Base-by-base conservation (phyloP, 805 yeast species). In the Kuraishia floccosa region DNA sequence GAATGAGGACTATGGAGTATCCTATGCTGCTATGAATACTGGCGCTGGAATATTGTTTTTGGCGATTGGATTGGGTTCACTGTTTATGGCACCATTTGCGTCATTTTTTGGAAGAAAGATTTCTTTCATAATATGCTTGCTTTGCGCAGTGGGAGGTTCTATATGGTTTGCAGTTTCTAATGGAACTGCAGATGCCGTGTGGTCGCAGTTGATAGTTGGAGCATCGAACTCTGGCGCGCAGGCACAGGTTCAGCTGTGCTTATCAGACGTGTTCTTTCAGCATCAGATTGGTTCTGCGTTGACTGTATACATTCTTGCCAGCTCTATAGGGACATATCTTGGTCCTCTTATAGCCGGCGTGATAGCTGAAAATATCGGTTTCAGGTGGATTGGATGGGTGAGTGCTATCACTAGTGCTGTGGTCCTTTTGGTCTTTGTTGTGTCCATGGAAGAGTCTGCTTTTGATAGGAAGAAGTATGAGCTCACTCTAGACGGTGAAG, bases 321-420 rank as follows among this genome's bases (percentile, higher is more conserved):
- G 65, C 13, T 60, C 70, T 5, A 54, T 63, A 7, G 73, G 73
- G 13, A 62, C 72, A 1, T 67, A 58, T 36, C 43, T 66, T 31
- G 72, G 73, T 3, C 73, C 74, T 1, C 45, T 67, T 19, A 45
- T 56, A 28, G 69, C 68, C 6, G 82, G 82, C 16, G 70, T 71
- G 43, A 71, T 80, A 35, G 63, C 76, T 3, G 60, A 64, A 19
- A 44, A 59, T 20, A 54, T 58, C 17, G 61, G 65, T 12, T 83
- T 80, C 60, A 58, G 78, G 40, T 83, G 93, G 93, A 81, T 79
- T 6, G 85, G 86, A 16, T 76, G 76, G 69, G 54, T 66, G 34
- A 73, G 72, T 22, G 72, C 72, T 1, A 79, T 82, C 45, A 64
- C 76, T 32, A 68, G 76, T 4, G 84, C 71, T 14, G 68, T 58